phyloP scores from a whole-genome alignment of 2,329 filamentous ascomycete genomes.

The Arthrobotrys megalospora region DNA sequence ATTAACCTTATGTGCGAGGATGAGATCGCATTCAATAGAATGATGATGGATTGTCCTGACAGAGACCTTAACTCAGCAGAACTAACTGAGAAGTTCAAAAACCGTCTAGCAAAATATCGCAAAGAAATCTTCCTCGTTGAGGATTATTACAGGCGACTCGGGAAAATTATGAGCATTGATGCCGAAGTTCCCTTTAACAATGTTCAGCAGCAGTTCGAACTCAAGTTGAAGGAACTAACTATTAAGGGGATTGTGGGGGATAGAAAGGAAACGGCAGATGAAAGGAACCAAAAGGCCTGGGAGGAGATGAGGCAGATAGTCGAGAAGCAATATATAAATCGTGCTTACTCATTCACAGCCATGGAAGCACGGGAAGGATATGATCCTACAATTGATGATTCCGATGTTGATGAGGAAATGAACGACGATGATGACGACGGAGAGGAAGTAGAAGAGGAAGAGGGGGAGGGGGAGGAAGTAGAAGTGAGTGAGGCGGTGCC shows the following conservation, averaged over 20 bases:
- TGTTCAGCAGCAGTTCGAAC: constrained; percentile 37
- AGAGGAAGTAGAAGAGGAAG: background rate
- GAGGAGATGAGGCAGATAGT: constrained; percentile 9
- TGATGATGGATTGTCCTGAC: background rate
- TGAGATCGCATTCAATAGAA: constrained; percentile 9
- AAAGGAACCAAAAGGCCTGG: constrained; percentile 37
- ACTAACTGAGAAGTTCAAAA: background rate
- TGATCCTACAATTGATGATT: constrained; percentile 3
- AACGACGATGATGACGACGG: background rate
- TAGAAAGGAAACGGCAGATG: constrained; percentile 29
- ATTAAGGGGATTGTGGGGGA: constrained; percentile 39
- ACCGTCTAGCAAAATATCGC: constrained; percentile 1
- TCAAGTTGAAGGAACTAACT: constrained; percentile 34
- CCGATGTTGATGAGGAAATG: constrained; percentile 13
- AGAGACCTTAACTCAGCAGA: background rate
- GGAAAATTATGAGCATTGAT: constrained; percentile 45
- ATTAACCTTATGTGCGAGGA: constrained; percentile 36
- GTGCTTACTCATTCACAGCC: constrained; percentile 9
- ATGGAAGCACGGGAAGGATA: background rate
- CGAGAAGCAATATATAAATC: constrained; percentile 7
- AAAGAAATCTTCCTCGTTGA: constrained; percentile 27
- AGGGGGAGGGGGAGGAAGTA: background rate
- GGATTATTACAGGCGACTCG: constrained; percentile 36
- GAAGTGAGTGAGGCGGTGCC: background rate
- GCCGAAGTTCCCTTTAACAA: constrained; percentile 3